Evolutionary conservation across 805 yeast genomes (phyloP).

Genomic region (Diddensiella santjacobensis): DNA sequence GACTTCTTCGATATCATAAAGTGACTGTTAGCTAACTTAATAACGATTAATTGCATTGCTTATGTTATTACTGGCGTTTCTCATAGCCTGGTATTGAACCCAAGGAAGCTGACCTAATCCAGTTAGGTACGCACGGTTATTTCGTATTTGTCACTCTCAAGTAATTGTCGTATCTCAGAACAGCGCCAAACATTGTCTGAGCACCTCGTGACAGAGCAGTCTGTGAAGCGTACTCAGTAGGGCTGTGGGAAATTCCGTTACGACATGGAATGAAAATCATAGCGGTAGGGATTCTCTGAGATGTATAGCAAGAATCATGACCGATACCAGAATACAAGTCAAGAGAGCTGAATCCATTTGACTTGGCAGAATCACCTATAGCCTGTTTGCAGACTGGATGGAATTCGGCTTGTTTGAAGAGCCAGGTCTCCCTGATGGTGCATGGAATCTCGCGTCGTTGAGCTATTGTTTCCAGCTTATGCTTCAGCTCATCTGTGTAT

Average conservation of each 20-base stretch:
- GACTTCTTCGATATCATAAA: neutral
- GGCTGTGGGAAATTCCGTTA: constrained; percentile 66
- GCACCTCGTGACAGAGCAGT: constrained; percentile 62
- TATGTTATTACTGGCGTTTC: no score
- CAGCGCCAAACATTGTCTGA: constrained; percentile 50
- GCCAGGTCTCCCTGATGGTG: constrained; percentile 43
- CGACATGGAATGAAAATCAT: constrained; percentile 71
- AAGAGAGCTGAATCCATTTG: constrained; percentile 13
- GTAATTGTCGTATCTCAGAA: constrained; percentile 38
- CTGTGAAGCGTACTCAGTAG: constrained; percentile 61
- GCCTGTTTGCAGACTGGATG: constrained; percentile 48
- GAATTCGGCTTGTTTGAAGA: constrained; percentile 57
- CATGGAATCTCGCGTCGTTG: constrained; percentile 26
- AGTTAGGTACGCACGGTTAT: no score
- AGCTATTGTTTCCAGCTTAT: constrained; percentile 33
- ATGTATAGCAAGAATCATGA: constrained; percentile 65
- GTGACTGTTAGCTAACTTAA: no score
- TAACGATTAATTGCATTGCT: no score
- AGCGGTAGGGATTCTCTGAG: constrained; percentile 57
- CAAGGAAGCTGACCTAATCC: no score
- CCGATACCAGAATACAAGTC: constrained; percentile 57
- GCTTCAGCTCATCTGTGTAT: constrained; percentile 40
- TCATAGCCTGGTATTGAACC: no score
- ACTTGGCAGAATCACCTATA: constrained; percentile 49
- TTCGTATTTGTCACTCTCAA: constrained; percentile 4